Evolutionary conservation across 2,329 filamentous ascomycete species (phyloP), one percentile per base, ranked within the genome.

Genomic region (Tolypocladium ophioglossoides): DNA sequence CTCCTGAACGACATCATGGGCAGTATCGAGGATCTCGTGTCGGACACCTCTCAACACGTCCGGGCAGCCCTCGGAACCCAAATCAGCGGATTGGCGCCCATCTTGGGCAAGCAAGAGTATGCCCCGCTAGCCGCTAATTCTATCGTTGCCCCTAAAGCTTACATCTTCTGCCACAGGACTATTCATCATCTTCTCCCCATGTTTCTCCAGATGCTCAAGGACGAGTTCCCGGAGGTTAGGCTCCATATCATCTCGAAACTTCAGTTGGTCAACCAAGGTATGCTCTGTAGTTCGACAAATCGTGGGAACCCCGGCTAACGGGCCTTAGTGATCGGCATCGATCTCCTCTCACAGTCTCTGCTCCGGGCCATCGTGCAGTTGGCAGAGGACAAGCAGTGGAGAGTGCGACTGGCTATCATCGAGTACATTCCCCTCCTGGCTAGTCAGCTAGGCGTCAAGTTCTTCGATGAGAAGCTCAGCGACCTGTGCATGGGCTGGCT

Each of bases 191-290:
- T 99, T 47, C 82, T 99, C 47, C 94, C 94, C 53, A 99, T 99
- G 92, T 97, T 99, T 73, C 80, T 99, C 53, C 89, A 95, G 71
- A 99, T 99, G 94, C 85, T 99, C 64, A 99, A 97, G 80, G 94
- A 99, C 66, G 94, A 99, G 68, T 97, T 96, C 72, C 94, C 94
- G 24, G 94, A 99, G 69, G 94, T 99, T 52, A 87, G 94, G 58
- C 84, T 99, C 56, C 95, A 99, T 74, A 99, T 99, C 70, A 99
- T 99, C 67, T 97, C 94, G n/a, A 99, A 99, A 74, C 84, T 99
- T 54, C 95, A 99, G 75, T 83, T 95, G 59, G 94, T 99, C 60
- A 99, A 99, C 75, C 89, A 96, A 74, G 89, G 89, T 91, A 76
- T 59, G 75, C 67, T 46, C 14, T 27, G 11, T 24, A 27, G 5